Conservation (phyloP, 164 flowering plant species). For the Magnolia sinica region DNA sequence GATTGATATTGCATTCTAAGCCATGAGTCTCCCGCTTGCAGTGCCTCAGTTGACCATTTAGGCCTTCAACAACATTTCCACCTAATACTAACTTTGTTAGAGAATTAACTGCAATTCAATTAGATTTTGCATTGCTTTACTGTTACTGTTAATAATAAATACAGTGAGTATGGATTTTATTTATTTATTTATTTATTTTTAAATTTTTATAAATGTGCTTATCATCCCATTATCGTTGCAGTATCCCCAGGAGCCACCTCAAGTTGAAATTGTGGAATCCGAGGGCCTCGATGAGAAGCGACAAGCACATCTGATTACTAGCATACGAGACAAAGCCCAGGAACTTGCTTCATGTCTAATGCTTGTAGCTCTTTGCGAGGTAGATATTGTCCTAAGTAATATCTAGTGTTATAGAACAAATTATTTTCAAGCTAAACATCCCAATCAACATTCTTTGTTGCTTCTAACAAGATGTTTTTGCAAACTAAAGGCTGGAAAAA, state of each 20-base stretch:
- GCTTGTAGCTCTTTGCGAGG: conserved; percentile 94
- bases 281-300: conserved; percentile 87
- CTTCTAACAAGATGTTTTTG: no score
- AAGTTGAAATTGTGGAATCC: conserved; percentile 50
- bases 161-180: background rate
- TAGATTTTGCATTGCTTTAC: no score
- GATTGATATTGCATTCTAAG: no score
- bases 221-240: conserved; percentile 24
- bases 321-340: conserved; percentile 45
- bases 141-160: no score
- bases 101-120: no score
- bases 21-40: no score
- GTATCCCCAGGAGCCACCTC: conserved; percentile 82
- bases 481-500: no score
- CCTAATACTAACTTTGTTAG: no score
- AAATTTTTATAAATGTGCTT: background rate
- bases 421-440: background rate
- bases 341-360: conserved; percentile 65
- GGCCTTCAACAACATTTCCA: no score
- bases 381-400: conserved; percentile 11
- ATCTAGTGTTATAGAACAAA: background rate
- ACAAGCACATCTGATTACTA: conserved; percentile 37
- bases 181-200: background rate
- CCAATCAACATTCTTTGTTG: no score
- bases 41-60: no score